These are phyloP conservation scores for Coprinopsis cinerea DNA, from an alignment of 768 basidiomycete genomes.

Conservation along the genomic window DNA sequence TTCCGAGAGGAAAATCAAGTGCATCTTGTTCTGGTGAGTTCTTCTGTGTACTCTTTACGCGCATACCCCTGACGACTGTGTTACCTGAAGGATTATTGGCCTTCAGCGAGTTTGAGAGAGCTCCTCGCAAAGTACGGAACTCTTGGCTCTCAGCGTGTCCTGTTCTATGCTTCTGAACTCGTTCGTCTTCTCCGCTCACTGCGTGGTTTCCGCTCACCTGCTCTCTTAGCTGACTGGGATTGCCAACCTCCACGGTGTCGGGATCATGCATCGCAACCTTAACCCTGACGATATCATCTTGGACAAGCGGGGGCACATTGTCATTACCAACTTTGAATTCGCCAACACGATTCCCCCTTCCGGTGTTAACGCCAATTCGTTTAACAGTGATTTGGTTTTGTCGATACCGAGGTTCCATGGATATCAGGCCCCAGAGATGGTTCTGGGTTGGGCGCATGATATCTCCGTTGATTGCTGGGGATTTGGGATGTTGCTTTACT, in stretches of 20 bases:
- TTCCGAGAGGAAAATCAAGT: constrained; percentile 35
- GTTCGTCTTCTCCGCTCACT: constrained; percentile 23
- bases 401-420: constrained; percentile 3
- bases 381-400: constrained; percentile 4
- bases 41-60: neutral
- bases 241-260: constrained; percentile 34
- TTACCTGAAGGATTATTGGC: constrained; percentile 17
- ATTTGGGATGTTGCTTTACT: constrained; percentile 47
- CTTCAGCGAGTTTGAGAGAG: constrained; percentile 9
- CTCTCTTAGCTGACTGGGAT: constrained; percentile 35
- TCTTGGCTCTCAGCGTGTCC: constrained; percentile 28
- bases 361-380: constrained; percentile 12
- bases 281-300: constrained; percentile 41
- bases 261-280: constrained; percentile 43
- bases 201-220: neutral
- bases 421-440: constrained; percentile 47
- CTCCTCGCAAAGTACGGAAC: constrained; percentile 1
- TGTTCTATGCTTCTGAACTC: constrained; percentile 44
- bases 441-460: constrained; percentile 52
- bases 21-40: constrained; percentile 35
- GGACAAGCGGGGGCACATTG: constrained; percentile 38
- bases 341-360: constrained; percentile 24
- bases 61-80: neutral
- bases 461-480: constrained; percentile 53
- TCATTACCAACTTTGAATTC: constrained; percentile 37